Evolutionary conservation across 352 stramenopile species (phyloP).

Genomic region (Pythium guiyangense): DNA sequence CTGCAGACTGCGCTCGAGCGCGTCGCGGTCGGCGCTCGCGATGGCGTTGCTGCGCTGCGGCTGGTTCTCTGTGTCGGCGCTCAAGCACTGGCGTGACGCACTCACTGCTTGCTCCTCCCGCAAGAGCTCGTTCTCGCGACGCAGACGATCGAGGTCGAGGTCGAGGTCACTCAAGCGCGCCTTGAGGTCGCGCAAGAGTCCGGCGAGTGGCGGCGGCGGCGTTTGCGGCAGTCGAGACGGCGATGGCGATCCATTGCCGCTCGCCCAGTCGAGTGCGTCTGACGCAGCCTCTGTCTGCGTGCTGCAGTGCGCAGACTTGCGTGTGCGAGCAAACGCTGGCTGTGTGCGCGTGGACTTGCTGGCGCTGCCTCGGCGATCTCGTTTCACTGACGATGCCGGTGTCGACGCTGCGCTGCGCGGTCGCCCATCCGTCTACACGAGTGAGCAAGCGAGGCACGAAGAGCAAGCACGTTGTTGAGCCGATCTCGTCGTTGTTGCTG

Average conservation of each 20-base stretch:
- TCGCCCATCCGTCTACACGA: constrained; percentile 4
- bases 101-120: constrained; percentile 17
- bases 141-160: constrained; percentile 37
- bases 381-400: neutral
- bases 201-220: neutral
- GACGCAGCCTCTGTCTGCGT: neutral
- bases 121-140: constrained; percentile 52
- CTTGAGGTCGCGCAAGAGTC: constrained; percentile 34
- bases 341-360: neutral
- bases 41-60: neutral
- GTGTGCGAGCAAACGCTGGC: no score
- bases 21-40: constrained; percentile 14
- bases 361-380: no score
- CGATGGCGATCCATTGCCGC: neutral
- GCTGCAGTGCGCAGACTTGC: no score
- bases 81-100: neutral
- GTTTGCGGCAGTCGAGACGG: neutral
- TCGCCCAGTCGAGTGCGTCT: neutral
- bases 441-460: no score
- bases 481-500: no score
- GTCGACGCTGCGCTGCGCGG: neutral
- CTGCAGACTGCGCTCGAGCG: constrained; percentile 25
- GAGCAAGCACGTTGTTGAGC: neutral
- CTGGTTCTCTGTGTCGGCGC: neutral
- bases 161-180: constrained; percentile 35